phyloP scores from a whole-genome alignment of 805 yeast species.

The Metschnikowia peoriensis region DNA sequence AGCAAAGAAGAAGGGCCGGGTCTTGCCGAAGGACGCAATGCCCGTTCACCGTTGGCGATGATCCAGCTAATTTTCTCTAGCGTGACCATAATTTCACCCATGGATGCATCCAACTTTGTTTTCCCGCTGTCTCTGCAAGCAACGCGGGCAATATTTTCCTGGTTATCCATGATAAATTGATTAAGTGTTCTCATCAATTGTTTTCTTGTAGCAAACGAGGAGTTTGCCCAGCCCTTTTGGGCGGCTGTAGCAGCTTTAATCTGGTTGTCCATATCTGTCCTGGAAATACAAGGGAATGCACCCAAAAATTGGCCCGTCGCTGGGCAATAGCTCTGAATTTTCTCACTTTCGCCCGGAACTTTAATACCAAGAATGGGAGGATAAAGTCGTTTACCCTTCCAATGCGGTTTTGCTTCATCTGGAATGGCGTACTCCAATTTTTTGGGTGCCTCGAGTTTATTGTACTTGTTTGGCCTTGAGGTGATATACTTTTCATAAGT shows the following conservation, averaged over 20 bases:
- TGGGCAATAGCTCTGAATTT: conserved; percentile 87
- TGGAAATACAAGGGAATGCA: conserved; percentile 59
- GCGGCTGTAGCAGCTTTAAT: conserved; percentile 55
- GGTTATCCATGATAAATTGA: conserved; percentile 73
- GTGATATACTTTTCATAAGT: conserved; percentile 37
- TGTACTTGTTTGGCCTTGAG: conserved; percentile 38
- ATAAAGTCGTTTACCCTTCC: conserved; percentile 83
- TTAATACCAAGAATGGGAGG: conserved; percentile 54
- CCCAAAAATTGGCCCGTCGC: conserved; percentile 93
- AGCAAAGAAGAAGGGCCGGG: conserved; percentile 86
- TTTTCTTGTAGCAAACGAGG: conserved; percentile 65
- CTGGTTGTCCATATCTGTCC: conserved; percentile 66
- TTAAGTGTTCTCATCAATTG: conserved; percentile 68
- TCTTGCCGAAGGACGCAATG: conserved; percentile 67
- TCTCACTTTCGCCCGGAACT: conserved; percentile 59
- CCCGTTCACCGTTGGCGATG: conserved; percentile 72
- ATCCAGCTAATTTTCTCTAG: conserved; percentile 92
- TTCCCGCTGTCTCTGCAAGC: conserved; percentile 98
- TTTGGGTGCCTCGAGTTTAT: conserved; percentile 41
- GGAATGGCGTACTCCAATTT: conserved; percentile 61
- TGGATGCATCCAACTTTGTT: conserved; percentile 91
- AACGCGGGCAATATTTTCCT: conserved; percentile 80
- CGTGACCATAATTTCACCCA: conserved; percentile 96
- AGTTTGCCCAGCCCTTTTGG: conserved; percentile 48
- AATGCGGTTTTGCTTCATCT: conserved; percentile 78